Evolutionary conservation across 495 filamentous ascomycete species (phyloP).

Genomic region (Astrocystis sublimbata): DNA sequence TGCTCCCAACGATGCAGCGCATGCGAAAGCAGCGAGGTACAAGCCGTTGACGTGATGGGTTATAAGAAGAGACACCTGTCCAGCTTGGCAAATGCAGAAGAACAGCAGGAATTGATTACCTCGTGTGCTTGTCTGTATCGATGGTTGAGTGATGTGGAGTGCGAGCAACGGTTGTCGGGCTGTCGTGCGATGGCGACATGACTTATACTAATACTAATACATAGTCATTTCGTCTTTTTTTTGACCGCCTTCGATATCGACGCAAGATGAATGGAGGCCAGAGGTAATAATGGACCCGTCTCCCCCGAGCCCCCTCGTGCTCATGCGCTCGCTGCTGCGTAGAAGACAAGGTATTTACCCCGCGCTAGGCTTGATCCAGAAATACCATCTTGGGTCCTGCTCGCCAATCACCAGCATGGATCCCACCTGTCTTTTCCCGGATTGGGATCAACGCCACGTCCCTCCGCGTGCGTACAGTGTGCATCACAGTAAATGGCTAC

Average conservation of each 20-base stretch:
- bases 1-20: background rate
- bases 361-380: conserved; percentile 9
- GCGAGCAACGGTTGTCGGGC: conserved; percentile 18
- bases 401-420: conserved; percentile 14
- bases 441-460: conserved; percentile 10
- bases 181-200: conserved; percentile 25
- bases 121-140: too few species aligned
- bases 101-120: conserved; percentile 3
- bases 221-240: background rate
- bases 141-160: conserved; percentile 8
- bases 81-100: background rate
- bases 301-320: too few species aligned
- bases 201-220: conserved; percentile 1
- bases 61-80: conserved; percentile 8
- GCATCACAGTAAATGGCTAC: too few species aligned
- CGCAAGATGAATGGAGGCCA: background rate
- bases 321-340: too few species aligned
- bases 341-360: background rate
- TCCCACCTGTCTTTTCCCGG: conserved; percentile 7
- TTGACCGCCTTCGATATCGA: conserved; percentile 9
- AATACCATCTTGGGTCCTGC: conserved; percentile 12
- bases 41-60: background rate
- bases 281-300: background rate
- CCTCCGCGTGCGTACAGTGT: too few species aligned
- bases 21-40: background rate